Base-by-base conservation (phyloP, 352 stramenopile species). In the Phytophthora quininea region DNA sequence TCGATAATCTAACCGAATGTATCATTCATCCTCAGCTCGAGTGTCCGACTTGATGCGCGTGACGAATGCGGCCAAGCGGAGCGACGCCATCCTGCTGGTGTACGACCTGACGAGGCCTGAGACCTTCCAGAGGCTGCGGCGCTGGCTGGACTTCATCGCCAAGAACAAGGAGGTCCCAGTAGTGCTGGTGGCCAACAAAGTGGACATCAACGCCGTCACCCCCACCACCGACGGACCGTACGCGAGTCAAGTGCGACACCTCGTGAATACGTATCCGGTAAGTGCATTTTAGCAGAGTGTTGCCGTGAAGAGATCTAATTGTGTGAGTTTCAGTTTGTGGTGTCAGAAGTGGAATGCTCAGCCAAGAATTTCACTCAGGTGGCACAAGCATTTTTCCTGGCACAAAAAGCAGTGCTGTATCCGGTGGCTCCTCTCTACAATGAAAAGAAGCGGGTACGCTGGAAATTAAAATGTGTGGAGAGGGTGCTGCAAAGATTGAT, bases 401-500 rank as follows among this genome's bases (percentile, higher is more conserved):
- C 90, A 3, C 89, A 96, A 55, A 95, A 96, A 62, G 88, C 89
- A 4, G 90, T 97, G n/a, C 42, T 97, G 10, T 97, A 97, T 66
- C 90, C 90, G 3, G 80, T 95, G 24, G 80, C 89, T 27, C 90
- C 90, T n/a, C 74, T 97, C 30, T 96, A 93, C 75, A 88, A 96
- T 67, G 83, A 84, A 58, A 90, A 91, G 64, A 93, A 90, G 58
- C 80, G 83, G 58, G 88, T 93, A 78, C 15, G 73, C 62, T 0
- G 19, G 19, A 24, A 47, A 47, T 47, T 8, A 24, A 24, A 49
- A 49, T 45, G 2, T 46, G 9, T 7, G 43, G 6, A 24, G 19
- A 30, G 43, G 15, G 12, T n/a, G 38, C 35, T 50, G 14, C 48
- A 37, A 31, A 54, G 11, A 30, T 50, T 58, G 3, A 38, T 49